Base-by-base conservation (phyloP, 108 stramenopile species). In the Fistulifera solaris region DNA sequence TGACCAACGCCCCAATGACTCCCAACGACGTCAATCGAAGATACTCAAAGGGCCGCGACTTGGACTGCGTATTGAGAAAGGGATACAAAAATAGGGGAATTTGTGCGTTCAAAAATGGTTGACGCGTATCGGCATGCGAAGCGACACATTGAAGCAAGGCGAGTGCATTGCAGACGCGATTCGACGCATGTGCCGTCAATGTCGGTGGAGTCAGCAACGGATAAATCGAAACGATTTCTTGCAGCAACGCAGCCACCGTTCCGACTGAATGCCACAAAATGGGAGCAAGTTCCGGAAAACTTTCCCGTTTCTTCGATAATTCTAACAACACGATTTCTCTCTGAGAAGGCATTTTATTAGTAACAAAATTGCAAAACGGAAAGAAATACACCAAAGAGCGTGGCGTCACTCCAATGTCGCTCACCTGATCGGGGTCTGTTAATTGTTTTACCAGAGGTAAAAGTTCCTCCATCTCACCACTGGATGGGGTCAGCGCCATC, bases 1-100 rank as follows among this genome's bases (percentile, higher is more conserved):
- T 99, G n/a, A 99, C 99, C 15, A 99, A 68, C 0, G 99, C 99
- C 16, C 99, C 99, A 63, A 99, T 96, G 15, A 99, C 99, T 18
- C 99, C 99, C 48, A 99, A 51, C 15, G 87, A 89, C 0, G 99
- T 99, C 18, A 99, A 60, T 3, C 99, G 86, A 17, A 99, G 68
- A 58, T 98, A 99, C 61, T 99, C 99, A 60, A 98, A 99, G 1
- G 99, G 97, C 0, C 96, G 75, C 2, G 83, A 80, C 58, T 96
- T 94, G 63, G 75, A 81, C 52, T 96, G 87, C 3, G 99, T 99
- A 59, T 96, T 98, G 44, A 99, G 78, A 56, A 98, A 99, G 0
- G 99, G 99, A 61, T 99, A 99, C 17, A 99, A 76, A 52, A 98
- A 99, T 28, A 99, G 76, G 15, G 97, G 97, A 21, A 99, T 92